phyloP scores from a whole-genome alignment of 2,329 filamentous ascomycete species.

The Beauveria medogensis region DNA sequence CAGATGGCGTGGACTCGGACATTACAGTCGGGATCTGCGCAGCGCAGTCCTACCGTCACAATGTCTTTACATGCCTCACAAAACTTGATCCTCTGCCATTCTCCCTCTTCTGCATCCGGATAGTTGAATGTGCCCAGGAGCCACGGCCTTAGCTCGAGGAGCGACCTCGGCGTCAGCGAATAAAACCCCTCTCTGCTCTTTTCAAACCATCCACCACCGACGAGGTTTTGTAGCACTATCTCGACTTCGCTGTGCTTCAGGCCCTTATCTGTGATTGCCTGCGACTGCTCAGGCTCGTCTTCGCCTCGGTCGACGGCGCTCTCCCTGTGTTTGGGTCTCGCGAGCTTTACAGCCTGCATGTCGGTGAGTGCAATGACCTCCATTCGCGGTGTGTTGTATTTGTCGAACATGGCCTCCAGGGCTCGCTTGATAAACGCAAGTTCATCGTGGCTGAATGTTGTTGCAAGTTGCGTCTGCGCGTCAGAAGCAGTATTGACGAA shows the following conservation, averaged over 20 bases:
- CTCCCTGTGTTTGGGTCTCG: constrained; percentile 38
- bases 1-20: constrained; percentile 73
- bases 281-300: constrained; percentile 21
- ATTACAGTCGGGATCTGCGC: constrained; percentile 57
- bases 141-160: constrained; percentile 82
- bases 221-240: constrained; percentile 57
- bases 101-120: constrained; percentile 46
- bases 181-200: constrained; percentile 66
- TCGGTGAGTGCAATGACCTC: constrained; percentile 77
- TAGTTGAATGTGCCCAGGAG: constrained; percentile 89
- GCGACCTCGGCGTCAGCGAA: constrained; percentile 62
- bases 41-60: constrained; percentile 76
- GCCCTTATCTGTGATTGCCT: constrained; percentile 38
- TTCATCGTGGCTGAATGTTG: constrained; percentile 71
- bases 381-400: constrained; percentile 67
- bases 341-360: constrained; percentile 69
- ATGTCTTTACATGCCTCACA: constrained; percentile 87
- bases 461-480: constrained; percentile 77
- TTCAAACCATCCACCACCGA: constrained; percentile 79
- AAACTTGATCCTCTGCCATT: constrained; percentile 70
- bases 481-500: constrained; percentile 87
- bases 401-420: constrained; percentile 87
- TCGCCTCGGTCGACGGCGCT: constrained; percentile 22
- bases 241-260: constrained; percentile 76
- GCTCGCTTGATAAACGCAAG: constrained; percentile 83